Percentiles rank a stretch among this genome's conserved stretches.
These are phyloP conservation scores for Pichia deserticola DNA, from an alignment of 805 yeast species.

Conservation along the genomic window DNA sequence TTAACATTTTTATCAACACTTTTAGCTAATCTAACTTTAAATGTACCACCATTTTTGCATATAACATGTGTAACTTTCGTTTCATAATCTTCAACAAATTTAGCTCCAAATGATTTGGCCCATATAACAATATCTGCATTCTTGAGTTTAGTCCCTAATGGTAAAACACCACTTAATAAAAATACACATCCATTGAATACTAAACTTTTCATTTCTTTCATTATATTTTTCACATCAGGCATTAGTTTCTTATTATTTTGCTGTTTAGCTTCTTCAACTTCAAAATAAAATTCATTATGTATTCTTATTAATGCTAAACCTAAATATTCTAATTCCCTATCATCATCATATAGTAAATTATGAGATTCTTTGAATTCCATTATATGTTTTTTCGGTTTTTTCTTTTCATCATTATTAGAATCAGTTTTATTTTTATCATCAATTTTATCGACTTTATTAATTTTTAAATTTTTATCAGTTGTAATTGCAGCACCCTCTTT, in stretches of 20 bases:
- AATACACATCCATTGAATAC: conserved; percentile 66
- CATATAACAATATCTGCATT: conserved; percentile 84
- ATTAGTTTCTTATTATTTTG: conserved; percentile 2
- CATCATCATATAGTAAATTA: conserved; percentile 68
- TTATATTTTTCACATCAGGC: conserved; percentile 62
- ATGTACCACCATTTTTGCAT: conserved; percentile 72
- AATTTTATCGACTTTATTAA: no score
- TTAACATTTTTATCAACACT: conserved; percentile 52
- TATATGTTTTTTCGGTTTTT: neutral
- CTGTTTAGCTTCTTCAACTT: conserved; percentile 29
- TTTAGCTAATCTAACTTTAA: conserved; percentile 76
- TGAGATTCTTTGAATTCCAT: conserved; percentile 27
- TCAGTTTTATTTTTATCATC: neutral
- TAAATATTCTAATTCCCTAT: conserved; percentile 61
- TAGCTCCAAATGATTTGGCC: conserved; percentile 90
- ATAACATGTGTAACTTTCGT: conserved; percentile 82
- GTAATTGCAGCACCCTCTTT: conserved; percentile 18
- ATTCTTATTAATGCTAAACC: conserved; percentile 55
- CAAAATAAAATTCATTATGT: conserved; percentile 59
- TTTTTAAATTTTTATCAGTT: neutral
- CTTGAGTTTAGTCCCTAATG: conserved; percentile 66
- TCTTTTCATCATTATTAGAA: no score
- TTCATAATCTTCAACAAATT: conserved; percentile 62
- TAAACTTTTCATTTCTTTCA: conserved; percentile 64
- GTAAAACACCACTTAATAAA: conserved; percentile 84